Evolutionary conservation across 192 early-diverging fungal species (phyloP), one percentile per base, ranked within the genome.

Genomic region (Coemansia erecta): DNA sequence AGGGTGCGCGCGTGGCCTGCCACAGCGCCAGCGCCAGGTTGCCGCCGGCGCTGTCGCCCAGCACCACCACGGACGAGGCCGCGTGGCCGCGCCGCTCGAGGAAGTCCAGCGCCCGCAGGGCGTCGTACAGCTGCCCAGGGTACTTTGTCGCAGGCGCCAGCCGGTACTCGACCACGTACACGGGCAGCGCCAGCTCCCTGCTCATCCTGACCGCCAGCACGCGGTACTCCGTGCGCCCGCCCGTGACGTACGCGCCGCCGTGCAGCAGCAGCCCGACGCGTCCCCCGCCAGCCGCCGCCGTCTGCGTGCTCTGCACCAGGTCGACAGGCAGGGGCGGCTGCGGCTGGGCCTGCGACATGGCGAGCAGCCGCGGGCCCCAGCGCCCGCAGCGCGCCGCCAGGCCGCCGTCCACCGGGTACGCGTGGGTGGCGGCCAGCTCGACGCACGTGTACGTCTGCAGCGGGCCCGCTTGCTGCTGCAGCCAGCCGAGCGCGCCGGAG

Each of bases 91-190:
- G 21, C 0, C 21, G 24, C 13, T 31, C 58, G 50, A 97, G 67
- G 53, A 83, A 89, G 0, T 82, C 35, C 61, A 88, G 92, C 0
- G 91, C 90, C 17, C 88, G 86, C 19, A 91, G 55, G 10, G 89
- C 85, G 64, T 98, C 95, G 35, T 90, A 83, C 5, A 98, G 61
- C 31, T 88, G 90, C 12, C 85, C 72, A 9, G 94, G 95, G 64
- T 92, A 98, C 12, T 87, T 83, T 19, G 84, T 68, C 56, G 90
- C 84, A 0, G 95, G 93, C 0, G 93, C 86, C 17, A 95, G 64
- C 9, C 95, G 74, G 70, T 98, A 95, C 61, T 87, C 84, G 22
- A 90, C 72, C 8, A 78, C 86, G 63, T 47, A 64, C 1, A 82
- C 68, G 0, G 46, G 63, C 28, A 64, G 11, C n/a, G 61, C 65